A percentile compares a stretch with the other conserved stretches of the same genome.
Evolutionary conservation across 495 filamentous ascomycete species (phyloP).

Genomic region (Cetradonia linearis): DNA sequence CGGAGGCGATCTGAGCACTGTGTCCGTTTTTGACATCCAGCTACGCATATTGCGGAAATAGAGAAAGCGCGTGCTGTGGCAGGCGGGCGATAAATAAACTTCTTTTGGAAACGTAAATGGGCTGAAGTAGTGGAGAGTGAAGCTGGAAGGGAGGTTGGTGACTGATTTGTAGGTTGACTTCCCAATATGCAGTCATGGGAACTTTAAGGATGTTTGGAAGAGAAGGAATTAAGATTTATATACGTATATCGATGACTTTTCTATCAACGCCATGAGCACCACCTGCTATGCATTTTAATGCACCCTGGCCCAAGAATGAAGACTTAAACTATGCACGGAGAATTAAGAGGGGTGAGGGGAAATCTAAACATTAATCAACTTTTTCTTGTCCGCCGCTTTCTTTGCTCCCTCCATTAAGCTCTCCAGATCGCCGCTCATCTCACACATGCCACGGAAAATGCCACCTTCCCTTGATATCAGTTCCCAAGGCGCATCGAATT

Average conservation of each 20-base stretch:
- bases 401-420: slow-evolving; percentile 61
- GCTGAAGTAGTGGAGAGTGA: not conserved
- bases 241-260: not conserved
- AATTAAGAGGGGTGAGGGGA: not conserved
- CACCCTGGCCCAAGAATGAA: not conserved
- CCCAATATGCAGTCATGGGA: not conserved
- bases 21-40: not conserved
- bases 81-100: no score
- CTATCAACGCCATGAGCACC: not conserved
- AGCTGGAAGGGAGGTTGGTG: not conserved
- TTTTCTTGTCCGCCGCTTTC: slow-evolving; percentile 51
- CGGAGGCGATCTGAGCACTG: not conserved
- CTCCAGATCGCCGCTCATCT: slow-evolving; percentile 84
- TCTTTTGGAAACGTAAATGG: no score
- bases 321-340: not conserved
- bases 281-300: not conserved
- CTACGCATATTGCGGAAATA: not conserved
- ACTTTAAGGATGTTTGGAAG: not conserved
- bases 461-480: slow-evolving; percentile 58
- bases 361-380: slow-evolving; percentile 24
- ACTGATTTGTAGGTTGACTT: not conserved
- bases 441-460: slow-evolving; percentile 84
- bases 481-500: slow-evolving; percentile 80
- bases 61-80: not conserved
- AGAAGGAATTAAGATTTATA: not conserved